Conservation (phyloP, 768 basidiomycete genomes). For the Coprinopsis strossmayeri region DNA sequence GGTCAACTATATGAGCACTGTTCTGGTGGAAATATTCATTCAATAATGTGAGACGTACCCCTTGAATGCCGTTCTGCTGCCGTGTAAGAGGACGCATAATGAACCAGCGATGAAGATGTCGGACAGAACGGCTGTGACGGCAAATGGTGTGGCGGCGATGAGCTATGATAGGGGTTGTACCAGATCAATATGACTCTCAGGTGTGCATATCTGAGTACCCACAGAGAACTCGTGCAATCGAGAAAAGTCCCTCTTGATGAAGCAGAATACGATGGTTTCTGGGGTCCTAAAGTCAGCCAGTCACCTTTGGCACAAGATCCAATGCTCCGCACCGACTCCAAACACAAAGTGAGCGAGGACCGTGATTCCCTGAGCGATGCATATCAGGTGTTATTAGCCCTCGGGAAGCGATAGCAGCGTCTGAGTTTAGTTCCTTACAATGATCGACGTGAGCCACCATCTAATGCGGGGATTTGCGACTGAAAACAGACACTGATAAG, state of each 20-base stretch:
- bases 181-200: neutral
- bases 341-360: constrained; percentile 28
- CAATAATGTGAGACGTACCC: constrained; percentile 18
- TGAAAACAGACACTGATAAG: constrained; percentile 10
- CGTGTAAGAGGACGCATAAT: constrained; percentile 35
- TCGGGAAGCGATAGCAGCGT: neutral
- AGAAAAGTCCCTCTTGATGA: constrained; percentile 28
- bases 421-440: constrained; percentile 24
- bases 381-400: neutral
- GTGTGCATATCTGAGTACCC: too few species aligned
- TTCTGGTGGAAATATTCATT: neutral
- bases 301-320: too few species aligned
- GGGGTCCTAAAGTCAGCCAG: neutral
- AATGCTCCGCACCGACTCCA: constrained; percentile 25
- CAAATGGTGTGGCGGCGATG: constrained; percentile 36
- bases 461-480: constrained; percentile 24
- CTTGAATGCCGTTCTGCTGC: constrained; percentile 29
- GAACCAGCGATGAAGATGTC: constrained; percentile 37
- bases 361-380: constrained; percentile 14
- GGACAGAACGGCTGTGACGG: constrained; percentile 36
- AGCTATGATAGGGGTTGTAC: constrained; percentile 18
- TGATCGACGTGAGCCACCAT: constrained; percentile 25
- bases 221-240: constrained; percentile 29
- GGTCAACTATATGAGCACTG: too few species aligned
- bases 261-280: constrained; percentile 30